Evolutionary conservation across 1,284 basidiomycete genomes (phyloP), one percentile per base, ranked within the genome.

Genomic region (Inonotus obliquus): DNA sequence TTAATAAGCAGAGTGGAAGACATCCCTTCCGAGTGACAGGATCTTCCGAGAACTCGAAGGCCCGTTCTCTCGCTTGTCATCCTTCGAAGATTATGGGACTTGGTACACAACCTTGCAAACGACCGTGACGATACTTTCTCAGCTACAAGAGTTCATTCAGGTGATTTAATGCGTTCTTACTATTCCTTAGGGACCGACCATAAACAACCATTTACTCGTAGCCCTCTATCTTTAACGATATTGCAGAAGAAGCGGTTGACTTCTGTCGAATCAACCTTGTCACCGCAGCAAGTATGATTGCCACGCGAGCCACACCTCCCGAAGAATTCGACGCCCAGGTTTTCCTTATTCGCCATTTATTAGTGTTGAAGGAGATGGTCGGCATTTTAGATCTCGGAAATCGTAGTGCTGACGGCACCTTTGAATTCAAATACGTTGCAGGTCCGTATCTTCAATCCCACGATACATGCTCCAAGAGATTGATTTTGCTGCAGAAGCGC

Each of bases 211-310:
- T 17, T 41, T 54, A 54, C 62, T 25, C 62, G 54, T 41, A 96
- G 93, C 86, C 89, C 17, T 88, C 86, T 1, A 95, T 97, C 63
- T 98, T 96, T 66, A 89, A 93, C 69, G 95, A 97, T 70, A 90
- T 97, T 51, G 93, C 95, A 0, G 91, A 94, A 72, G 94, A 97
- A 74, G 92, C 94, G 0, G 81, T 96, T 37, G 80, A 82, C 14
- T 77, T 94, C 2, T 96, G 94, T 71, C 85, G 89, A 44, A 80
- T 86, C 63, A 94, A 93, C 0, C 81, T 97, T 6, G 76, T 89
- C 21, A 73, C 81, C 4, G 92, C 91, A 0, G 79, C 91, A 0
- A 82, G 88, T 21, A 76, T 81, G 45, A 78, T 96, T 32, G 77
- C 80, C 23, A 73, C 80, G 6, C 82, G 80, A 39, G 78, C 74